A percentile compares a stretch with the other conserved stretches of the same genome.
Conservation (phyloP, 177 flowering plant genomes). For the Vitis hybrid region DNA sequence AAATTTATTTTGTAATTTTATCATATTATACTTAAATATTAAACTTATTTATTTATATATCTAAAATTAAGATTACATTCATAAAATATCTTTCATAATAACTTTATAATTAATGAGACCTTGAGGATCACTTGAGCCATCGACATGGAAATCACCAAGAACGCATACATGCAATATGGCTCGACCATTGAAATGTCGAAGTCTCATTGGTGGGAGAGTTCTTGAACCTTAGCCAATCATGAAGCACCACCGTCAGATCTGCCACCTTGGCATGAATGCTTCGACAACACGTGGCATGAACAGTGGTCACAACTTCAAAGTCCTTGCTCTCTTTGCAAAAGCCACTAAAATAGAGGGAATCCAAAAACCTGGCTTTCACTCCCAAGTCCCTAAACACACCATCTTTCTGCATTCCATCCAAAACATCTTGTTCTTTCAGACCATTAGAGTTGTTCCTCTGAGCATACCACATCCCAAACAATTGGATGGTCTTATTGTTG, state of each 20-base stretch:
- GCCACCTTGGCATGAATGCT: constrained; percentile 48
- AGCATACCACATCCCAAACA: constrained; percentile 54
- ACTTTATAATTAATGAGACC: too few species aligned
- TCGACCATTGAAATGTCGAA: background rate
- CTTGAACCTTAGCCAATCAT: constrained; percentile 46
- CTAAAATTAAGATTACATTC: too few species aligned
- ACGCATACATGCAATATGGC: background rate
- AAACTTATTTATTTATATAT: too few species aligned
- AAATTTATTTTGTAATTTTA: too few species aligned
- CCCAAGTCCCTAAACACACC: constrained; percentile 30
- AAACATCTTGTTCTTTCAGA: constrained; percentile 65
- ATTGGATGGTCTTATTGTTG: constrained; percentile 49
- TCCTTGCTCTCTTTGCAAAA: constrained; percentile 49
- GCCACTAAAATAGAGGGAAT: constrained; percentile 55
- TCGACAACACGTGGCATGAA: constrained; percentile 73
- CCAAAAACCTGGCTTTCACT: constrained; percentile 38
- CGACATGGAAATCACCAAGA: constrained; percentile 2
- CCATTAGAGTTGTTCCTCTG: constrained; percentile 33
- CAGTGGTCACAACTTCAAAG: constrained; percentile 35
- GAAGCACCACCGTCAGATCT: constrained; percentile 38
- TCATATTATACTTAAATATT: too few species aligned
- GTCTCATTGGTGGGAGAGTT: background rate
- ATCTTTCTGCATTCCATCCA: constrained; percentile 20
- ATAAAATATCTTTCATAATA: too few species aligned
- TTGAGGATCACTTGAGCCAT: too few species aligned